phyloP scores from a whole-genome alignment of 306 rosid genomes.

The Trifolium fragiferum region DNA sequence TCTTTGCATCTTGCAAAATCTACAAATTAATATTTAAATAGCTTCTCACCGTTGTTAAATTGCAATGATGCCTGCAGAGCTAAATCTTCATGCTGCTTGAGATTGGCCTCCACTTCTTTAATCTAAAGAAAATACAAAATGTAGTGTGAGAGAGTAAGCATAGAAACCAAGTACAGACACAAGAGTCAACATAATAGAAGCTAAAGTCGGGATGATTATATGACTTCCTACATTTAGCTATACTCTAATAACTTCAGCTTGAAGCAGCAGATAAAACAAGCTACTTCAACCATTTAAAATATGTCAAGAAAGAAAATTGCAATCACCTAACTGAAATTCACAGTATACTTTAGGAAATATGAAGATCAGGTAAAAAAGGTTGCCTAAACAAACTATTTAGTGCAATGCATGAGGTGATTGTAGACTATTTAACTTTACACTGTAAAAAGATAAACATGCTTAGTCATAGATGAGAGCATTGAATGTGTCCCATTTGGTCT shows the following conservation, averaged over 20 bases:
- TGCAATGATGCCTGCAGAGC: conserved; percentile 71
- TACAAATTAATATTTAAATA: conserved; percentile 26
- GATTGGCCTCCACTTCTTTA: conserved; percentile 69
- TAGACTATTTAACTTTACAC: neutral
- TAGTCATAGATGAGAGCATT: neutral
- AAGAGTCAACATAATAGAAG: neutral
- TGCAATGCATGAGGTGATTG: neutral
- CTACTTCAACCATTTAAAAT: neutral
- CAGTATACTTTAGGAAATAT: neutral
- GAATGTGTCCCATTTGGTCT: neutral
- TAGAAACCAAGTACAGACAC: conserved; percentile 24
- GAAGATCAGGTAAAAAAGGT: neutral
- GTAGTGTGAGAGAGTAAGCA: neutral
- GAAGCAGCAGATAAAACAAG: neutral
- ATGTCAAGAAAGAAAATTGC: neutral
- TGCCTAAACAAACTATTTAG: neutral
- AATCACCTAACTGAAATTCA: neutral
- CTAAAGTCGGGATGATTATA: neutral
- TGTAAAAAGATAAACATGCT: neutral
- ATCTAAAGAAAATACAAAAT: conserved; percentile 57
- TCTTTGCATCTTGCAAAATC: neutral
- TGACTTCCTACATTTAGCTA: neutral
- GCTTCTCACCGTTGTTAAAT: conserved; percentile 64
- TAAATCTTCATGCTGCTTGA: conserved; percentile 76
- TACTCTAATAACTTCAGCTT: neutral